Evolutionary conservation across 306 rosid genomes (phyloP), one percentile per base, ranked within the genome.

Genomic region (Gastrolobium villosum): DNA sequence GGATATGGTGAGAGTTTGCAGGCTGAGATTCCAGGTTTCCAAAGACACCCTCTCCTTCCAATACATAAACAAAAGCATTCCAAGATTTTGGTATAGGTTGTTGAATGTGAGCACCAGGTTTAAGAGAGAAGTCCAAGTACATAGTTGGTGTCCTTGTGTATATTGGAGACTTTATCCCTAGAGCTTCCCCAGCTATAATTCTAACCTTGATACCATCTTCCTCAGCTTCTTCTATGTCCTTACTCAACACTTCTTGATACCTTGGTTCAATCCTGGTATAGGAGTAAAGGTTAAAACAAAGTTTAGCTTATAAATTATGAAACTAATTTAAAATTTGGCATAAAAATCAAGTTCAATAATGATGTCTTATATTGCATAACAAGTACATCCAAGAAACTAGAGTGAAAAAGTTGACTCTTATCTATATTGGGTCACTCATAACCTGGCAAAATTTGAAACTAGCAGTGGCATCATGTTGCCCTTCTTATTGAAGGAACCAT

Each of bases 61-160:
- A 78, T 6, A 92, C 65, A 65, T 92, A 92, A 1, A 84, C 91
- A 65, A 92, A 90, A 2, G 93, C 89, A 70, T 92, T 92, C 94
- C 94, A 92, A 11, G 93, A 60, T 5, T 37, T 52, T 20, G 93
- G 91, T 61, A 88, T 85, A 34, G 93, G 91, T 52, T 92, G 94
- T 6, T 84, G 82, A 26, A 90, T 78, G 60, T 87, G 83, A 32
- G 89, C 80, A 46, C 91, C 93, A 30, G 94, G 90, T 65, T 88
- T 82, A 66, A 92, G 91, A 49, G 91, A 80, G 86, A 92, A 88
- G 81, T 92, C 97, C 55, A 92, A 54, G 81, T 77, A 92, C 94
- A 92, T 90, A 34, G 94, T 90, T 60, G 97, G 97, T 41, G 97
- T 92, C 66, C 82, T 87, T 66, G 97, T 92, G 83, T 88, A 80